Evolutionary conservation across 768 basidiomycete species (phyloP).

Genomic region (Pulveroboletus sp.): DNA sequence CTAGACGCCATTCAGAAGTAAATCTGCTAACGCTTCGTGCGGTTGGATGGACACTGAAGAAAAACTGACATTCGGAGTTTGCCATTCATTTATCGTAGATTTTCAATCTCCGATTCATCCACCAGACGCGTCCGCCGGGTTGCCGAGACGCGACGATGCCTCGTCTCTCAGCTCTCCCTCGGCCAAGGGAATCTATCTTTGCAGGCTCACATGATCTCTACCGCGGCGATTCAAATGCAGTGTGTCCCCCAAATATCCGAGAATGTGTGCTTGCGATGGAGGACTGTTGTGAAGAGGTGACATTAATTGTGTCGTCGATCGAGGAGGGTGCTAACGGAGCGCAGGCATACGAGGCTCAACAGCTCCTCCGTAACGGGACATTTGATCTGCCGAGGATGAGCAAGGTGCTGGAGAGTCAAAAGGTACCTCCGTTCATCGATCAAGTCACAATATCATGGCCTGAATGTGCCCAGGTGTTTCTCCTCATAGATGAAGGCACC

Average conservation of each 20-base stretch:
- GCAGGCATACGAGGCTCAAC: constrained; percentile 68
- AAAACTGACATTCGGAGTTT: constrained; percentile 23
- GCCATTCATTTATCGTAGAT: constrained; percentile 22
- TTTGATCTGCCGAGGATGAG: constrained; percentile 69
- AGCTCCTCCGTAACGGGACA: constrained; percentile 65
- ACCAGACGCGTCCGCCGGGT: constrained; percentile 11
- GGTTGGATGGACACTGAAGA: constrained; percentile 66
- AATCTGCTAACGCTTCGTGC: constrained; percentile 57
- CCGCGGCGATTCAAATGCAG: constrained; percentile 56
- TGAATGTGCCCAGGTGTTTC: constrained; percentile 54
- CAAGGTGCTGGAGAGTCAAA: constrained; percentile 62
- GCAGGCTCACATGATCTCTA: constrained; percentile 62
- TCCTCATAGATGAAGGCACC: constrained; percentile 68
- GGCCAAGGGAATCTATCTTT: constrained; percentile 65
- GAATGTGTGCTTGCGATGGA: constrained; percentile 79
- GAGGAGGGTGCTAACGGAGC: neutral
- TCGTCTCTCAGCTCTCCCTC: constrained; percentile 46
- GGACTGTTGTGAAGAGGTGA: constrained; percentile 76
- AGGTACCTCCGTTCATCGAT: constrained; percentile 51
- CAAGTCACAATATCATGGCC: neutral
- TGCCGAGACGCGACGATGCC: constrained; percentile 35
- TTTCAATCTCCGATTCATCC: constrained; percentile 28
- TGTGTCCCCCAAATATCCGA: constrained; percentile 66
- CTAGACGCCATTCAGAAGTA: constrained; percentile 52
- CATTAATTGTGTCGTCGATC: constrained; percentile 3